These are phyloP conservation scores for Oryza rufipogon DNA, from an alignment of 176 grass and related monocot species.

Conservation along the genomic window DNA sequence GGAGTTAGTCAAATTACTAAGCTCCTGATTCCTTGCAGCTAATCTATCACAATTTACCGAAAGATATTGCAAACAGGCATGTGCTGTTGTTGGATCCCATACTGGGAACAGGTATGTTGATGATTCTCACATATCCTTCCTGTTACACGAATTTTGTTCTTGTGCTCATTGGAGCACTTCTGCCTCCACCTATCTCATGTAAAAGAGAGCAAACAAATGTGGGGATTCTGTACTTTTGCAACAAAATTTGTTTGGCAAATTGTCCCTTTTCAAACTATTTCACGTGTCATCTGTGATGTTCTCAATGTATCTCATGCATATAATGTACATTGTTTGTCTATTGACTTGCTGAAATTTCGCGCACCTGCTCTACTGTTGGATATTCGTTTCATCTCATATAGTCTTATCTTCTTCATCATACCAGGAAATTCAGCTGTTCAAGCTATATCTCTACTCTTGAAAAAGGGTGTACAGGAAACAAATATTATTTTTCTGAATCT, in stretches of 20 bases:
- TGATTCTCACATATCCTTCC: neutral
- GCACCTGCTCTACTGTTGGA: neutral
- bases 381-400: constrained; percentile 13
- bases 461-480: constrained; percentile 86
- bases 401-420: constrained; percentile 35
- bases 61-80: constrained; percentile 92
- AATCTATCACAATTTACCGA: constrained; percentile 94
- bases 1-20: constrained; percentile 38
- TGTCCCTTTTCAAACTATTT: no score
- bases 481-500: constrained; percentile 96
- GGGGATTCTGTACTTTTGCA: neutral
- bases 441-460: constrained; percentile 84
- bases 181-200: no score
- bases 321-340: neutral
- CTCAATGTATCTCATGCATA: neutral
- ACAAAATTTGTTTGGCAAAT: neutral
- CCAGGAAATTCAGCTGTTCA: constrained; percentile 95
- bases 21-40: constrained; percentile 61
- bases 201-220: neutral
- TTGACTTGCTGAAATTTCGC: neutral
- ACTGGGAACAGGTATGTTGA: constrained; percentile 89
- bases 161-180: neutral
- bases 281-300: neutral
- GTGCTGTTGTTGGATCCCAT: constrained; percentile 97
- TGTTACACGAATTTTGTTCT: neutral